Conservation (phyloP, 129 eudicot species). For the Calendula officinalis region DNA sequence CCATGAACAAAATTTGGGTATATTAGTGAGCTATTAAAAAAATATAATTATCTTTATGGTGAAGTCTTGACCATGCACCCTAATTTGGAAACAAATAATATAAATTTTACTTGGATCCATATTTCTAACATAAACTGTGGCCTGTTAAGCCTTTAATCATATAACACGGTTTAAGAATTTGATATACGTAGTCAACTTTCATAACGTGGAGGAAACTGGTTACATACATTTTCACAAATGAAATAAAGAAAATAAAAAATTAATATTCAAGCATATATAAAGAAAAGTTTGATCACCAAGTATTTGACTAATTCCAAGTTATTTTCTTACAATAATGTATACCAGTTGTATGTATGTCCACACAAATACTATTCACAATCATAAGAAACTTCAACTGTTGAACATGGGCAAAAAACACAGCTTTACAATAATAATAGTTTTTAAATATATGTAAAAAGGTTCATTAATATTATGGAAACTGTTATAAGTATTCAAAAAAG, state of each 20-base stretch:
- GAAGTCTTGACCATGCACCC: not conserved
- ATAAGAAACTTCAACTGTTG: not conserved
- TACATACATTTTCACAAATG: slow-evolving; percentile 18
- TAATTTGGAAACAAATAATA: not conserved
- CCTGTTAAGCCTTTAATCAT: slow-evolving; percentile 9
- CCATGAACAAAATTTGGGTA: too few species aligned
- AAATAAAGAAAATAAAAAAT: not conserved
- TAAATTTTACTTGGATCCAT: not conserved
- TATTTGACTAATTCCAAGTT: slow-evolving; percentile 13
- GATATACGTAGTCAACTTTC: slow-evolving; percentile 26
- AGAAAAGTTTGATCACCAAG: slow-evolving; percentile 13
- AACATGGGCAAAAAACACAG: too few species aligned
- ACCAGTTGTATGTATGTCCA: not conserved
- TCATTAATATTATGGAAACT: too few species aligned
- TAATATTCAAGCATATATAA: not conserved
- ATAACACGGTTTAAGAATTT: slow-evolving; percentile 22
- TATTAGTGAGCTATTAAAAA: too few species aligned
- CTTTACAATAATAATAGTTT: too few species aligned
- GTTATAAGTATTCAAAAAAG: too few species aligned
- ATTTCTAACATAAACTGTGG: slow-evolving; percentile 8
- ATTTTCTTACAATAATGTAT: not conserved
- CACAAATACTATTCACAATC: not conserved
- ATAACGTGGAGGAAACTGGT: slow-evolving; percentile 24
- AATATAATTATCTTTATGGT: too few species aligned
- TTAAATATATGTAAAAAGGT: too few species aligned